phyloP scores from a whole-genome alignment of 805 yeast species.

The Nakazawaea ambrosiae region DNA sequence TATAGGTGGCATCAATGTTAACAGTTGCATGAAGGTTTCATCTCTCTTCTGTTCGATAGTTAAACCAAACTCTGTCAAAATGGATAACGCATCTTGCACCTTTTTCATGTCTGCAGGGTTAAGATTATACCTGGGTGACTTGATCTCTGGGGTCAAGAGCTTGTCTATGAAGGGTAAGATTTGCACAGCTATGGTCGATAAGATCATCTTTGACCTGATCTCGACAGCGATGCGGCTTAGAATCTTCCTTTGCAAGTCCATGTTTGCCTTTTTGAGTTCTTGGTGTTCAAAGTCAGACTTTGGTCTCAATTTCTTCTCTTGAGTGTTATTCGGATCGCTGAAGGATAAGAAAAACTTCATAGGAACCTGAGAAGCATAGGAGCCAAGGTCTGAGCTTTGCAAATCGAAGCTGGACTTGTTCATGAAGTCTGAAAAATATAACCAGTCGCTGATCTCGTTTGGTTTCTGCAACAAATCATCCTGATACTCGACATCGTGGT shows the following conservation, averaged over 20 bases:
- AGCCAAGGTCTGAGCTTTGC: constrained; percentile 39
- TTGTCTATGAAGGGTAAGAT: constrained; percentile 27
- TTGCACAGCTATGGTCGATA: constrained; percentile 18
- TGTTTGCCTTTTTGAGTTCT: constrained; percentile 29
- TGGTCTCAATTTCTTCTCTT: constrained; percentile 12
- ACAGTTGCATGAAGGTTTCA: constrained; percentile 13
- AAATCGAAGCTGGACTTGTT: constrained; percentile 29
- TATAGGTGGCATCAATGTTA: constrained; percentile 7
- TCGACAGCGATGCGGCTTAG: constrained; percentile 21
- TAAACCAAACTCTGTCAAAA: constrained; percentile 33
- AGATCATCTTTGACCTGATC: constrained; percentile 22
- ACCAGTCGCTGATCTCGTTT: constrained; percentile 64
- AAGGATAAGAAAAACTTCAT: constrained; percentile 59
- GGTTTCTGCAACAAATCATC: constrained; percentile 62
- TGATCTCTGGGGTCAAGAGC: constrained; percentile 22
- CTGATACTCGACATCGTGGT: constrained; percentile 52
- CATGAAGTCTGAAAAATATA: constrained; percentile 61
- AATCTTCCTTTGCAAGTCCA: constrained; percentile 26
- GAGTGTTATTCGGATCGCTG: constrained; percentile 43
- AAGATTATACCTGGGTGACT: constrained; percentile 19
- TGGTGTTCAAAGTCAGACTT: constrained; percentile 29
- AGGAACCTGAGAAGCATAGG: constrained; percentile 51
- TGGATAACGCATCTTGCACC: constrained; percentile 28
- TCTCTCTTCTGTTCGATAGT: constrained; percentile 27
- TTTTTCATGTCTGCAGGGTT: constrained; percentile 24